Conservation (phyloP, 2,329 filamentous ascomycete genomes). For the Aspergillus terreus region DNA sequence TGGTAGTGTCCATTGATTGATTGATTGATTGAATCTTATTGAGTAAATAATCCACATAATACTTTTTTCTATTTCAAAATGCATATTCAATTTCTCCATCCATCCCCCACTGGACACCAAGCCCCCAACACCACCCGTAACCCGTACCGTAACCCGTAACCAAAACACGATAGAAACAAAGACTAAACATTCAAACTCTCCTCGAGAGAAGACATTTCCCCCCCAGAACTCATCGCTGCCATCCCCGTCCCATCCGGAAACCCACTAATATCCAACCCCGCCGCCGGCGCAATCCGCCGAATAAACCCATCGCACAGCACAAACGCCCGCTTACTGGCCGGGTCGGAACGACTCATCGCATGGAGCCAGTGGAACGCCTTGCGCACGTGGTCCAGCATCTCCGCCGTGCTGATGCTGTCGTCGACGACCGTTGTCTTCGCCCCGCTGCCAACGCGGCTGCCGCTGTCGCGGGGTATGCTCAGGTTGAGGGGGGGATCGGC, state of each 20-base stretch:
- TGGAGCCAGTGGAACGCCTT: slow-evolving; percentile 40
- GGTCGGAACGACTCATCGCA: slow-evolving; percentile 26
- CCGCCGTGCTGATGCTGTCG: slow-evolving; percentile 4
- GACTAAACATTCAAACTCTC: too few relatives aligned
- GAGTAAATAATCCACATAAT: background rate
- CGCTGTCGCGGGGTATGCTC: background rate
- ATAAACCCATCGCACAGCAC: slow-evolving; percentile 30
- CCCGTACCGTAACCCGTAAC: too few relatives aligned
- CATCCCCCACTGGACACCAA: background rate
- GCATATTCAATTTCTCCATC: background rate
- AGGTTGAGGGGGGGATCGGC: background rate
- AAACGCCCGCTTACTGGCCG: slow-evolving; percentile 34
- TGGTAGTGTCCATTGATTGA: background rate
- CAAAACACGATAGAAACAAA: too few relatives aligned
- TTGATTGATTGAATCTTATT: too few relatives aligned
- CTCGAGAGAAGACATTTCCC: too few relatives aligned
- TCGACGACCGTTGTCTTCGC: background rate
- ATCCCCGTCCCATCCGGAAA: slow-evolving; percentile 22
- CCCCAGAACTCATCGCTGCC: background rate
- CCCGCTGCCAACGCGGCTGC: background rate
- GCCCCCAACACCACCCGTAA: too few relatives aligned
- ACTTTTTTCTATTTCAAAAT: background rate
- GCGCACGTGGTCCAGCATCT: slow-evolving; percentile 27
- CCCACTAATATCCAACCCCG: slow-evolving; percentile 29
- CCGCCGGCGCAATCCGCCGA: slow-evolving; percentile 24